These are phyloP conservation scores for Diutina neorugosa DNA, from an alignment of 1,139 yeast species.

Conservation along the genomic window DNA sequence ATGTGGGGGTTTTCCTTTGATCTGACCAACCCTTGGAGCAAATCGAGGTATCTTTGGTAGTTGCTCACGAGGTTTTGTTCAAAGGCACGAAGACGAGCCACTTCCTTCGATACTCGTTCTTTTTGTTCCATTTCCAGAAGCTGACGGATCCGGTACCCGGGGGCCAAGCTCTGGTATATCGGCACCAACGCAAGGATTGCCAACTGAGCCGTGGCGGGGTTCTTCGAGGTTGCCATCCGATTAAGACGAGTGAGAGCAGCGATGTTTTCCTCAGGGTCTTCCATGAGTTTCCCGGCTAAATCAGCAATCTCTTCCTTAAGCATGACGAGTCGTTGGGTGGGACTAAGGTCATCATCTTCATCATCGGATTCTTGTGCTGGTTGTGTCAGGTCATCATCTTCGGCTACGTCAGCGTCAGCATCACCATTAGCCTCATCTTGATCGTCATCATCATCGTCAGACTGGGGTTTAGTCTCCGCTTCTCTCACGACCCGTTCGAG, in stretches of 20 bases:
- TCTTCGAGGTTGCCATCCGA: slow-evolving; percentile 57
- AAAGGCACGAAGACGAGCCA: slow-evolving; percentile 59
- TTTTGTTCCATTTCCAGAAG: slow-evolving; percentile 69
- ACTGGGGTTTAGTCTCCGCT: slow-evolving; percentile 11
- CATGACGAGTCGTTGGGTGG: slow-evolving; percentile 40
- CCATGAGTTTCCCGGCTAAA: slow-evolving; percentile 64
- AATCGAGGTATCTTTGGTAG: slow-evolving; percentile 57
- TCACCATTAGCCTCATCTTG: slow-evolving; percentile 5
- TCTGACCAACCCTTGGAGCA: slow-evolving; percentile 30
- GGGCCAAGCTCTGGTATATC: slow-evolving; percentile 75
- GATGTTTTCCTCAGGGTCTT: slow-evolving; percentile 84
- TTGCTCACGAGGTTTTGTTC: slow-evolving; percentile 67
- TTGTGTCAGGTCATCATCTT: neutral
- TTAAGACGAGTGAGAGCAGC: slow-evolving; percentile 55
- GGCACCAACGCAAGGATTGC: slow-evolving; percentile 73
- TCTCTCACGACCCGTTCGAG: slow-evolving; percentile 48
- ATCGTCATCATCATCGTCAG: slow-evolving; percentile 12
- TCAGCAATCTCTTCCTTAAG: slow-evolving; percentile 80
- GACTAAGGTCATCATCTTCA: slow-evolving; percentile 37
- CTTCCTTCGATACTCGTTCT: slow-evolving; percentile 75
- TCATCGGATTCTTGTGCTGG: slow-evolving; percentile 15
- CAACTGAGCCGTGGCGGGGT: slow-evolving; percentile 59
- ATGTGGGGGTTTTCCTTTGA: slow-evolving; percentile 29
- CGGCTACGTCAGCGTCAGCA: neutral
- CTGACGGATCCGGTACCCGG: slow-evolving; percentile 79